Base-by-base conservation (phyloP, 169 alveolate species). In the Plasmodium gaboni region DNA sequence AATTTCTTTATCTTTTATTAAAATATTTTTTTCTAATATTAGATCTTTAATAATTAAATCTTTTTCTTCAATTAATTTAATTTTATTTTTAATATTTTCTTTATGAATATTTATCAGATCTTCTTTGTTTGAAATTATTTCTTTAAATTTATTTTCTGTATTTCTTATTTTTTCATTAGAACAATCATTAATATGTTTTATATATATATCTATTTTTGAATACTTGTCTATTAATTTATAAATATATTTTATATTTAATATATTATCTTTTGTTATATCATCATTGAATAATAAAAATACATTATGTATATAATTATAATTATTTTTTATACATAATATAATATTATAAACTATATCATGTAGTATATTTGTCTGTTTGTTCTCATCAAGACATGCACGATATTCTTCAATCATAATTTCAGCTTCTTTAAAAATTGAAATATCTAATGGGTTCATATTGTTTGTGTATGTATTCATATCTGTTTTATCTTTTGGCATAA, bases 211-310 rank as follows among this genome's bases (percentile, higher is more conserved):
- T 4, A 74, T 55, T 63, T 74, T 74, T 1, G 26, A 15, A 68
- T 74, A 74, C 24, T 74, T 74, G 6, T 63, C 76, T 26, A 74
- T 74, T 48, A 74, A 7, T 42, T 38, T 74, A 10, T 55, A 32
- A 9, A 74, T 17, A 74, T 74, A 73, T 46, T 51, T 17, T 15
- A 74, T 44, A 12, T 50, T 64, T 17, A 74, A 15, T 4, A 26
- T 48, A 24, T 28, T 44, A 7, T 2, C 48, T 51, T n/a, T 51
- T n/a, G 17, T 64, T 22, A 74, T 28, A 12, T 50, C 13, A 5
- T 74, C 88, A 24, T 17, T 26, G 10, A 74, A n/a, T 32, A 46
- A 57, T 15, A 74, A 28, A 74, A 63, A 63, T 19, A 74, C 76
- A 1, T 64, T 42, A 8, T 8, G 17, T 22, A 74, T 74, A 4